Percentiles rank a stretch among this genome's conserved stretches.
Evolutionary conservation across 345 rosid species (phyloP).

Genomic region (Gossypium bickii): DNA sequence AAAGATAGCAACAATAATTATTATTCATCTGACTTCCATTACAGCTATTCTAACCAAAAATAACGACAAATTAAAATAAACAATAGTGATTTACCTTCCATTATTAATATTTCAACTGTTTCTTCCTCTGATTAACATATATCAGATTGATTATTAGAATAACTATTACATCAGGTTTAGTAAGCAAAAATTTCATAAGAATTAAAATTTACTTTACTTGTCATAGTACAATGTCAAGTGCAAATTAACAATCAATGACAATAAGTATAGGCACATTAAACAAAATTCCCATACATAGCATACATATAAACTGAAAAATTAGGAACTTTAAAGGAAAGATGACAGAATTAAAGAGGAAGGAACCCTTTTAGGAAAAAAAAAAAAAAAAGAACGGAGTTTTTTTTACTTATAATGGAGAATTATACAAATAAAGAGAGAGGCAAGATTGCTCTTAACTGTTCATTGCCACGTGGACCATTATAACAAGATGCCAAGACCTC

Average conservation of each 20-base stretch:
- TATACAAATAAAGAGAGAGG: not conserved
- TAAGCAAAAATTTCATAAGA: not conserved
- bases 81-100: not conserved
- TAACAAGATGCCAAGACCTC: conserved; percentile 80
- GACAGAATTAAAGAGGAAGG: not conserved
- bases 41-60: not conserved
- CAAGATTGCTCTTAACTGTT: conserved; percentile 57
- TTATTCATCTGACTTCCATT: not conserved
- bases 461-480: conserved; percentile 72
- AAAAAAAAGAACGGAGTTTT: not conserved
- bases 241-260: not conserved
- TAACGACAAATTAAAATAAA: too few relatives aligned
- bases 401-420: not conserved
- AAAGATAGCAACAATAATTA: not conserved
- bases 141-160: not conserved
- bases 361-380: not conserved
- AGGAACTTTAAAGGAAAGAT: not conserved
- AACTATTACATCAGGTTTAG: not conserved
- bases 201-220: not conserved
- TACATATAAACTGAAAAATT: not conserved
- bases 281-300: not conserved
- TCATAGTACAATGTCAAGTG: not conserved
- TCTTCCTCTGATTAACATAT: not conserved
- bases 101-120: too few relatives aligned
- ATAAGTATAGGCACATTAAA: not conserved